Evolutionary conservation across 441 rosid species (phyloP), one percentile per base, ranked within the genome.

Genomic region (Pelargonium fulgidum): DNA sequence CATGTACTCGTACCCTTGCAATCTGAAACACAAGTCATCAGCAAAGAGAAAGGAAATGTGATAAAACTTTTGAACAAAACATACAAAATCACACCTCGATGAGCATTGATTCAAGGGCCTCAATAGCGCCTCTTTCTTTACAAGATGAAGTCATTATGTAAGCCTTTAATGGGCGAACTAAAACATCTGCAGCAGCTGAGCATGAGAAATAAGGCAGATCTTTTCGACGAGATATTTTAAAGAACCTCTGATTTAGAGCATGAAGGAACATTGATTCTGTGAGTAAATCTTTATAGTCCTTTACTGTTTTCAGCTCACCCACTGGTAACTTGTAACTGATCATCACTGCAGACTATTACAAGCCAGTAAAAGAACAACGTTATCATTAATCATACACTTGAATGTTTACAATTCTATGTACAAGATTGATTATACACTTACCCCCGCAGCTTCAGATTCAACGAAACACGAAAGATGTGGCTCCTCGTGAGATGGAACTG

Each of bases 401-500:
- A 54, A 54, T 54, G 24, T 54, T 54, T 54, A 24, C 48, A 75
- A 42, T 22, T 14, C 68, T 48, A 54, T 56, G 42, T 62, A 62
- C 5, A 16, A 29, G 24, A 69, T 65, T 70, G 41, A 64, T 36
- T 36, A 33, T 16, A 13, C 26, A 83, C 97, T 81, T 67, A 93
- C 98, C 90, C 94, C 97, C 67, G 88, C 86, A 80, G 97, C 94
- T 82, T 91, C 98, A 63, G 93, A 80, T 83, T 93, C 98, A 70
- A 85, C 89, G 76, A 87, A 88, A 82, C 91, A 88, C 64, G 93
- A 93, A 78, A 85, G 83, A 7, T 85, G 88, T 63, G 98, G 88
- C 75, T 85, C 87, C 78, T 82, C 79, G 50, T 93, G 98, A 67
- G 90, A 81, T 73, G 96, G 94, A 82, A 93, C 91, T 52, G 80